Evolutionary conservation across 306 rosid species (phyloP).

Genomic region (Citrullus amarus): DNA sequence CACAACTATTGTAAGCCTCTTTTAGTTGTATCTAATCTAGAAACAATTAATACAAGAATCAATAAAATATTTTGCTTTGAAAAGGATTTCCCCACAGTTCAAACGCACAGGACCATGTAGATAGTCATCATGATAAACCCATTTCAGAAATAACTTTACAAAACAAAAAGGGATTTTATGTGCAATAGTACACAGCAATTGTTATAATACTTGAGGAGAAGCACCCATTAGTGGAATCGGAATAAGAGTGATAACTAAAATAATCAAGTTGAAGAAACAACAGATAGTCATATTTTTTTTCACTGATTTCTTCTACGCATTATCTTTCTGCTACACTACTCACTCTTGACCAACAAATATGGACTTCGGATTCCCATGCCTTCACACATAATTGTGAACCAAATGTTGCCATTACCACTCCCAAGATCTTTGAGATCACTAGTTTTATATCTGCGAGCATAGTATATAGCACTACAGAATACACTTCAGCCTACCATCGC

Average conservation of each 20-base stretch:
- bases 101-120: background rate
- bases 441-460: background rate
- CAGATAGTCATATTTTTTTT: background rate
- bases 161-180: background rate
- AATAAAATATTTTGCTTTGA: background rate
- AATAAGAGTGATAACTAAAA: background rate
- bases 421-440: background rate
- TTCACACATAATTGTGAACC: background rate
- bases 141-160: background rate
- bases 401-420: background rate
- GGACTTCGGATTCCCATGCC: background rate
- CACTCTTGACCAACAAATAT: background rate
- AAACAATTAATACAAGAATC: background rate
- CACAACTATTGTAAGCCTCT: background rate
- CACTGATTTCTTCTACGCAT: background rate
- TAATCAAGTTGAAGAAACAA: background rate
- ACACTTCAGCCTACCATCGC: background rate
- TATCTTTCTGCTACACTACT: background rate
- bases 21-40: background rate
- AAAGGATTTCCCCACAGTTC: background rate
- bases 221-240: background rate
- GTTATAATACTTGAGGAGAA: background rate
- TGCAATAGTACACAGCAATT: background rate
- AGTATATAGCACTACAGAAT: background rate
- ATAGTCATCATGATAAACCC: background rate